Evolutionary conservation across 2,329 filamentous ascomycete species (phyloP).

Genomic region (Alternaria sp.): DNA sequence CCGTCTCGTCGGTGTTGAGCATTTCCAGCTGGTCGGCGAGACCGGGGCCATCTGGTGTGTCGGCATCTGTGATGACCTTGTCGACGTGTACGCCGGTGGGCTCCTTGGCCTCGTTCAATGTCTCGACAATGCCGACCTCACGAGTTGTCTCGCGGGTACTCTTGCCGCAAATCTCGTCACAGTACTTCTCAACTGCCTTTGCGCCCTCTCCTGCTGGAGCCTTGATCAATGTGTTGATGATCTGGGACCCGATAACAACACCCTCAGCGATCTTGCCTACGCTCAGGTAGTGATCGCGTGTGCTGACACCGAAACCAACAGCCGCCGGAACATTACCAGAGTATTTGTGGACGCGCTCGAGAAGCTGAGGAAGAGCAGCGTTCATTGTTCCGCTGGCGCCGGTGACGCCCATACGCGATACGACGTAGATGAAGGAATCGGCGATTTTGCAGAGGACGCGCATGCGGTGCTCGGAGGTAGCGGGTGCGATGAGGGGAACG

Average conservation of each 20-base stretch:
- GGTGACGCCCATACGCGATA: constrained; percentile 95
- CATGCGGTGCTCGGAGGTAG: constrained; percentile 92
- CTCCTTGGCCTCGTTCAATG: constrained; percentile 66
- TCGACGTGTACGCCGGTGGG: constrained; percentile 71
- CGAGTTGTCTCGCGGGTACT: constrained; percentile 61
- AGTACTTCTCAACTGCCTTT: constrained; percentile 84
- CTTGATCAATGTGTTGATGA: constrained; percentile 79
- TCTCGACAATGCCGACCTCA: constrained; percentile 74
- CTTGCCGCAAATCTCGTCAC: constrained; percentile 72
- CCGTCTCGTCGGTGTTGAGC: constrained; percentile 68
- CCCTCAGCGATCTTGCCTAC: constrained; percentile 86
- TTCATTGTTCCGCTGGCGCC: constrained; percentile 86
- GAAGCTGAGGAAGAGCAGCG: constrained; percentile 77
- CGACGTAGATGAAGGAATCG: constrained; percentile 98
- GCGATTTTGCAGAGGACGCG: constrained; percentile 94
- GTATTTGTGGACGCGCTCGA: constrained; percentile 87
- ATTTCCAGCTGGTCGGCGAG: constrained; percentile 85
- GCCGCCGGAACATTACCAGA: constrained; percentile 90
- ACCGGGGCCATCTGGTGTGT: constrained; percentile 65
- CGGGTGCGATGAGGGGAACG: constrained; percentile 93
- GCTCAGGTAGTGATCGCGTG: constrained; percentile 87
- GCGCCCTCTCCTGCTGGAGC: constrained; percentile 70
- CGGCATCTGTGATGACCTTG: constrained; percentile 67
- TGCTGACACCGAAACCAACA: constrained; percentile 96
- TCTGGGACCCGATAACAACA: constrained; percentile 95